Evolutionary conservation across 768 basidiomycete species (phyloP).

Genomic region (Cystoderma amianthinum): DNA sequence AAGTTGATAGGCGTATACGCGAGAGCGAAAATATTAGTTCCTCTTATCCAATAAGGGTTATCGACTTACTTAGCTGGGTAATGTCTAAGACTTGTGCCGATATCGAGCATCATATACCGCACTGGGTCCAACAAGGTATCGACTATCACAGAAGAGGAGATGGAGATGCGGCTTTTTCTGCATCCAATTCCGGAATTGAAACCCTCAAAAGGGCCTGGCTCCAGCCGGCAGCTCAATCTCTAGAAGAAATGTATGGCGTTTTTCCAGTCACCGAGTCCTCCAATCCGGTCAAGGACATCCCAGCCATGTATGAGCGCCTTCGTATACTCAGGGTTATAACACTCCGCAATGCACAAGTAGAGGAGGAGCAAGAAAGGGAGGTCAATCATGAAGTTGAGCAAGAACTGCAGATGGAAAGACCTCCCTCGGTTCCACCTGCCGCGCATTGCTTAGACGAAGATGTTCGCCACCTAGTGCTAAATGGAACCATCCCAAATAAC

Average conservation of each 20-base stretch:
- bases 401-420: slow-evolving; percentile 31
- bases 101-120: no score
- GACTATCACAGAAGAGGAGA: no score
- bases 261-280: neutral
- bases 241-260: slow-evolving; percentile 25
- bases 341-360: slow-evolving; percentile 17
- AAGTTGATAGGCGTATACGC: no score
- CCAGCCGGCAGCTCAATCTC: slow-evolving; percentile 26
- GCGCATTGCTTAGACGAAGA: slow-evolving; percentile 16
- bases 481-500: slow-evolving; percentile 14
- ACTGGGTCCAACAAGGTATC: no score
- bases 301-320: slow-evolving; percentile 17
- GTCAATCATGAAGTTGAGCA: slow-evolving; percentile 33
- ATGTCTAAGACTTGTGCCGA: no score
- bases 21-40: no score
- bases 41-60: no score
- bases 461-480: slow-evolving; percentile 17
- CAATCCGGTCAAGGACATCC: slow-evolving; percentile 3
- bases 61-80: no score
- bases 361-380: slow-evolving; percentile 47
- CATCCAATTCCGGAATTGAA: slow-evolving; percentile 2
- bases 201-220: slow-evolving; percentile 22
- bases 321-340: slow-evolving; percentile 18
- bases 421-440: slow-evolving; percentile 18
- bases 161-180: slow-evolving; percentile 1